These are phyloP conservation scores for Tricholoma terreum DNA, from an alignment of 768 basidiomycete species.

Conservation along the genomic window DNA sequence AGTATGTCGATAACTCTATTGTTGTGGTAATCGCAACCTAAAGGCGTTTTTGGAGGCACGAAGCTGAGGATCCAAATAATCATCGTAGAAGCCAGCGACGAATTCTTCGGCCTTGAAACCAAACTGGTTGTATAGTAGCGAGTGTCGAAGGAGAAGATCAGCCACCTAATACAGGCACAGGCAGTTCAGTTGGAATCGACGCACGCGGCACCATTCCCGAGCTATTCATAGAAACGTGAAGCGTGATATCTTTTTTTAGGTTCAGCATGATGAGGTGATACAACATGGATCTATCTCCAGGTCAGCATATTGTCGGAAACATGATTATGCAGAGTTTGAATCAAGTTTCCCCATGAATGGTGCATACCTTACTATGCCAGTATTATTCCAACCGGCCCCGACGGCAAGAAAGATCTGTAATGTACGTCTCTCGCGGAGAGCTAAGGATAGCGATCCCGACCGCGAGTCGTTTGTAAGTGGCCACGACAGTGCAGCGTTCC, in stretches of 20 bases:
- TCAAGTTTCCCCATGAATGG: slow-evolving; percentile 8
- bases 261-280: slow-evolving; percentile 72
- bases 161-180: background rate
- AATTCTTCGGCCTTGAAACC: slow-evolving; percentile 89
- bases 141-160: background rate
- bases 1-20: slow-evolving; percentile 11
- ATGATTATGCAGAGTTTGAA: background rate
- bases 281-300: slow-evolving; percentile 59
- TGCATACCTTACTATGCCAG: slow-evolving; percentile 68
- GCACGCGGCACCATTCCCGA: slow-evolving; percentile 79
- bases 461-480: slow-evolving; percentile 66
- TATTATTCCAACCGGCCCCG: slow-evolving; percentile 76
- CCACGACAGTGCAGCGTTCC: slow-evolving; percentile 74
- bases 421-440: slow-evolving; percentile 78
- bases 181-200: slow-evolving; percentile 10
- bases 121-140: slow-evolving; percentile 83
- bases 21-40: slow-evolving; percentile 66
- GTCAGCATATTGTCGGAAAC: background rate
- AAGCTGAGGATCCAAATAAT: slow-evolving; percentile 66
- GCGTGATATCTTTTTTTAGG: slow-evolving; percentile 72
- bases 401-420: slow-evolving; percentile 82
- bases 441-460: slow-evolving; percentile 73
- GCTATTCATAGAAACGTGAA: slow-evolving; percentile 81
- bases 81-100: slow-evolving; percentile 76
- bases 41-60: slow-evolving; percentile 80